Conservation (phyloP, 306 rosid genomes). For the Mimosa bimucronata region DNA sequence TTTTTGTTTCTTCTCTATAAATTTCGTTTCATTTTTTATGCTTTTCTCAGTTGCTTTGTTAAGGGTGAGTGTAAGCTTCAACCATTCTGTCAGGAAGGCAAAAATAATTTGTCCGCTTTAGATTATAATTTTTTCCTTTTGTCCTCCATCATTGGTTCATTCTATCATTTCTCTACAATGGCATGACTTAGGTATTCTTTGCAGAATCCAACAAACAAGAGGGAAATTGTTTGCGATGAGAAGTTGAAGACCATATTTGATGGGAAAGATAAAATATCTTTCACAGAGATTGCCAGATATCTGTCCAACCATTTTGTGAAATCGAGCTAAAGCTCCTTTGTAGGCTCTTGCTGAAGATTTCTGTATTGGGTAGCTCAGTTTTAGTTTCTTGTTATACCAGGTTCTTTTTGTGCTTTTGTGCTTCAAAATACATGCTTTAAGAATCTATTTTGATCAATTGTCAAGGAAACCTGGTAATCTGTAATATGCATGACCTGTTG, state of each 20-base stretch:
- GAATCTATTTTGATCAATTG: not conserved
- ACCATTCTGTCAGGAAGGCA: not conserved
- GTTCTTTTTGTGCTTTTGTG: slow-evolving; percentile 1
- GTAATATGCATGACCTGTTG: slow-evolving; percentile 27
- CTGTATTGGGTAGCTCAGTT: slow-evolving; percentile 31
- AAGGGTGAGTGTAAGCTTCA: not conserved
- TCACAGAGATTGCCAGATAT: slow-evolving; percentile 58
- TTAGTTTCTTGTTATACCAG: not conserved
- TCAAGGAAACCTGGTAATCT: slow-evolving; percentile 39
- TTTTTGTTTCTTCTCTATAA: not conserved
- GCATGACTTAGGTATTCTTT: slow-evolving; percentile 32
- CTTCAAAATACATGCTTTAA: not conserved
- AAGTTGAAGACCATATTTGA: slow-evolving; percentile 70
- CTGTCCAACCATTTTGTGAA: slow-evolving; percentile 62
- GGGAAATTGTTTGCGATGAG: slow-evolving; percentile 64
- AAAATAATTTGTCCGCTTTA: slow-evolving; percentile 1
- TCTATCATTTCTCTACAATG: slow-evolving; percentile 9
- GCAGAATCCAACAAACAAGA: slow-evolving; percentile 73
- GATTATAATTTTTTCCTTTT: slow-evolving; percentile 2
- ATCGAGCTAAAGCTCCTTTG: slow-evolving; percentile 39
- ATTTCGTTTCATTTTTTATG: not conserved
- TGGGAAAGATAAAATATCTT: slow-evolving; percentile 64
- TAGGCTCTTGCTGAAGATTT: slow-evolving; percentile 23
- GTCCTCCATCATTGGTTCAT: not conserved
- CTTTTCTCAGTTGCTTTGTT: not conserved